Conservation (phyloP, 2,329 filamentous ascomycete species). For the Alternaria ethzedia region DNA sequence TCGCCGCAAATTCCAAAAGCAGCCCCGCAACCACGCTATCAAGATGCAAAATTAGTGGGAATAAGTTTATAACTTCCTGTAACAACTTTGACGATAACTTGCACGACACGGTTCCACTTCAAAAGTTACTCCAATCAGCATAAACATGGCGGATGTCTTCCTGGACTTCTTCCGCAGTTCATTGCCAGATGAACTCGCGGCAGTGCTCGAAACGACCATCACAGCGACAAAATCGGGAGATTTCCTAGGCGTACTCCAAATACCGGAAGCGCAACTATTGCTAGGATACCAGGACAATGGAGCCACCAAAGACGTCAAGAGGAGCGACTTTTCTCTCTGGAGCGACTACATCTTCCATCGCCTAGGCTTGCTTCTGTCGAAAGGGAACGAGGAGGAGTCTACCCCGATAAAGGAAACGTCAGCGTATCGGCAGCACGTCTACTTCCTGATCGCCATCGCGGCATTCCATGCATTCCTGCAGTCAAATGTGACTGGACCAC, state of each 20-base stretch:
- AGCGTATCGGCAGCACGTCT: slow-evolving; percentile 50
- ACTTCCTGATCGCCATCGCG: slow-evolving; percentile 67
- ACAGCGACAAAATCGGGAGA: slow-evolving; percentile 51
- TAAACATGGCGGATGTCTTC: slow-evolving; percentile 52
- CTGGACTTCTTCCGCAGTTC: slow-evolving; percentile 49
- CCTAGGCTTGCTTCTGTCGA: slow-evolving; percentile 47
- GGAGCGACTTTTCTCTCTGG: slow-evolving; percentile 50
- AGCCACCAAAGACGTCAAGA: slow-evolving; percentile 35
- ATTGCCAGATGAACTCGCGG: slow-evolving; percentile 52
- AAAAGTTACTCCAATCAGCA: background rate
- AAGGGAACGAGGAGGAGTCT: slow-evolving; percentile 33
- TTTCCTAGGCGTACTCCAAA: slow-evolving; percentile 49
- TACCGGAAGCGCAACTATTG: slow-evolving; percentile 48
- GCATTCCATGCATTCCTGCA: slow-evolving; percentile 82
- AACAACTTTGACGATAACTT: background rate
- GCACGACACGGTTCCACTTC: background rate
- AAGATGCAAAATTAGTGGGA: slow-evolving; percentile 14
- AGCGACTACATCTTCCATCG: slow-evolving; percentile 55
- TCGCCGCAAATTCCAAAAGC: slow-evolving; percentile 29
- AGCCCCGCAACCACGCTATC: slow-evolving; percentile 24
- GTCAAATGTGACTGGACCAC: slow-evolving; percentile 85
- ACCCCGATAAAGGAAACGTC: slow-evolving; percentile 37
- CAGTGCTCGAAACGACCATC: slow-evolving; percentile 46
- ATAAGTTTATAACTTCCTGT: background rate
- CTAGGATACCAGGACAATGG: slow-evolving; percentile 50